phyloP scores from a whole-genome alignment of 140 eudicot genomes.

The Oenanthe javanica region DNA sequence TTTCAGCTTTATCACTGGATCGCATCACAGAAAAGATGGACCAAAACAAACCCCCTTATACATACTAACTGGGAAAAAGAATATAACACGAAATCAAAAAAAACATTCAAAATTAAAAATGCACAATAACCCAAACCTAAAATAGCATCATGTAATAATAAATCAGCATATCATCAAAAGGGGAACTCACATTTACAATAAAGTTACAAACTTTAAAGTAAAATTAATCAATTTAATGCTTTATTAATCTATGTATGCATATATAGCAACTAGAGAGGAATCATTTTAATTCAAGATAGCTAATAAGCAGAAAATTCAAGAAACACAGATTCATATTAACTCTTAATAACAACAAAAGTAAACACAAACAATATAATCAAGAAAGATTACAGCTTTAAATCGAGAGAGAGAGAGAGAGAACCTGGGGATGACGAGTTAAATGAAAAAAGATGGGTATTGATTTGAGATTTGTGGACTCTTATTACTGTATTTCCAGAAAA shows the following conservation, averaged over 20 bases:
- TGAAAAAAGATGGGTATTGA: not conserved
- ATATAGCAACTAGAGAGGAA: too few species aligned
- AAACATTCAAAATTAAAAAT: not conserved
- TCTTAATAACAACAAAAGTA: not conserved
- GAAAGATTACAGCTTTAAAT: not conserved
- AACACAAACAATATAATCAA: not conserved
- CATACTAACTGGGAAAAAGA: conserved; percentile 15
- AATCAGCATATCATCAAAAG: not conserved
- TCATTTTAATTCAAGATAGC: not conserved
- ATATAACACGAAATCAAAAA: conserved; percentile 12
- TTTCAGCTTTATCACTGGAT: conserved; percentile 17
- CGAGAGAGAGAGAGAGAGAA: not conserved
- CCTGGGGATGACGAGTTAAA: not conserved
- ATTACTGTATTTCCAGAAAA: too few species aligned
- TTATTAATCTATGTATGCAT: not conserved
- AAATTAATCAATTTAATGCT: not conserved
- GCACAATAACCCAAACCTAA: not conserved
- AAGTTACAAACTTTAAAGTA: not conserved
- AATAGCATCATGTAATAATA: not conserved
- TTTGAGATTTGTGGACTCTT: not conserved
- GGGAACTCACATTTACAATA: not conserved
- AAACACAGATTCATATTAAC: not conserved
- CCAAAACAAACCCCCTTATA: conserved; percentile 15
- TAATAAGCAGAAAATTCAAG: not conserved
- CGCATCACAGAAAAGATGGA: conserved; percentile 37